Base-by-base conservation (phyloP, 805 yeast genomes). In the Barnettozyma californica region DNA sequence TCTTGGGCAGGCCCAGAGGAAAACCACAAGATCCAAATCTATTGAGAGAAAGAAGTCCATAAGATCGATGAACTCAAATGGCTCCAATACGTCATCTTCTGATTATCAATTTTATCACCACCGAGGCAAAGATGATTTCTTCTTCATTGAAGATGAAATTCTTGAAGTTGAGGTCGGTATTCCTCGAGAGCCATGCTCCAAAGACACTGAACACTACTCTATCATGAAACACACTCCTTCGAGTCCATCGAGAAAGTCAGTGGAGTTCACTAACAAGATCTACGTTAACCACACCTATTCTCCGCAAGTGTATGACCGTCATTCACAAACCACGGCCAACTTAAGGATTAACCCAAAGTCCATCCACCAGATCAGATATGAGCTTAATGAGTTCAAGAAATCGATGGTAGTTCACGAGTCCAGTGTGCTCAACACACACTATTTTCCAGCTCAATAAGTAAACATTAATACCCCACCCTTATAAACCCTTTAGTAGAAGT, bases 371-470 rank as follows among this genome's bases (percentile, higher is more conserved):
- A 80, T 86, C 54, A 80, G 87, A 62, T 66, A 68, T 36, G 92
- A 86, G 60, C 63, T 86, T 56, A 86, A 86, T 58, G 68, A 71
- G 23, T 84, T 68, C 66, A 86, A 86, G 61, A 73, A 77, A 52
- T 84, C 78, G 48, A 86, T 86, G 95, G 64, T 69, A 35, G 85
- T 86, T 33, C 89, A 86, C 62, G 82, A 77, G 48, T 67, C 70
- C 34, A 80, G 87, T 35, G 74, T 71, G 47, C 64, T 67, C 27
- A 76, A 80, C 61, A 86, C 92, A 8, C 92, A 86, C 58, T 82
- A 76, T 62, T 84, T 83, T 60, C 74, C 71, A 53, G 73, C 68
- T 45, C 59, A 45, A 37, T 35, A 8, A 26, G 23, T 35, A 9
- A 35, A 35, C 23, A 14, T 10, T 18, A 20, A 31, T n/a, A 20